Evolutionary conservation across 805 yeast genomes (phyloP).

Genomic region (Monosporozyma aquatica): DNA sequence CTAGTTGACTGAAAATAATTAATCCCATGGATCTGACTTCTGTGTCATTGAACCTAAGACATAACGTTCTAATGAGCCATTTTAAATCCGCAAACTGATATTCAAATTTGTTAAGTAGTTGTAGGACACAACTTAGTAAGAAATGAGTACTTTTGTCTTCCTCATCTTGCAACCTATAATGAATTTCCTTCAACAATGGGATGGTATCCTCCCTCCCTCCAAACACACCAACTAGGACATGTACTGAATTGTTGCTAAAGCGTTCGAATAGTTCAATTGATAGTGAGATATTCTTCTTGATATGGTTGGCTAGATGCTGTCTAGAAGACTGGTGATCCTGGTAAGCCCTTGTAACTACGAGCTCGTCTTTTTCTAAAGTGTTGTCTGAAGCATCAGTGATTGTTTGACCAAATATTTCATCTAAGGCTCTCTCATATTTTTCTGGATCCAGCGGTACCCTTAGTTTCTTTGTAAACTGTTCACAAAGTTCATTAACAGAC

Average conservation of each 20-base stretch:
- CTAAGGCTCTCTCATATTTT: constrained; percentile 15
- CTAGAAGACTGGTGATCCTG: constrained; percentile 24
- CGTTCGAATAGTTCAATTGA: constrained; percentile 18
- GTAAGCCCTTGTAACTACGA: constrained; percentile 18
- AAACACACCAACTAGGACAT: constrained; percentile 19
- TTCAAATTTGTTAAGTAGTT: constrained; percentile 22
- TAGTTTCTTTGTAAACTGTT: constrained; percentile 11
- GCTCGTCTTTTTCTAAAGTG: constrained; percentile 12
- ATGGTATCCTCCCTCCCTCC: constrained; percentile 12
- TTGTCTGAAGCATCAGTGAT: not conserved
- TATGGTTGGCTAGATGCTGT: constrained; percentile 9
- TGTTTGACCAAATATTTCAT: constrained; percentile 9
- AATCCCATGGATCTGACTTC: constrained; percentile 18
- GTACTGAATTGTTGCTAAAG: constrained; percentile 14
- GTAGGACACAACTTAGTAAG: constrained; percentile 19
- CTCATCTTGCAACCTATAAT: constrained; percentile 14
- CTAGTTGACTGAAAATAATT: constrained; percentile 15
- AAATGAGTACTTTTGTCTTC: constrained; percentile 15
- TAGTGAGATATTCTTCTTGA: constrained; percentile 11
- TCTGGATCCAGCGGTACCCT: constrained; percentile 10
- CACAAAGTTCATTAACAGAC: constrained; percentile 11
- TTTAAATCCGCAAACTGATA: constrained; percentile 20
- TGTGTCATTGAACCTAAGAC: constrained; percentile 14
- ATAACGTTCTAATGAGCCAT: constrained; percentile 20
- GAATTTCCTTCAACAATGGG: constrained; percentile 14